Conservation (phyloP, 2,329 filamentous ascomycete species). For the Paecilomyces formosus region DNA sequence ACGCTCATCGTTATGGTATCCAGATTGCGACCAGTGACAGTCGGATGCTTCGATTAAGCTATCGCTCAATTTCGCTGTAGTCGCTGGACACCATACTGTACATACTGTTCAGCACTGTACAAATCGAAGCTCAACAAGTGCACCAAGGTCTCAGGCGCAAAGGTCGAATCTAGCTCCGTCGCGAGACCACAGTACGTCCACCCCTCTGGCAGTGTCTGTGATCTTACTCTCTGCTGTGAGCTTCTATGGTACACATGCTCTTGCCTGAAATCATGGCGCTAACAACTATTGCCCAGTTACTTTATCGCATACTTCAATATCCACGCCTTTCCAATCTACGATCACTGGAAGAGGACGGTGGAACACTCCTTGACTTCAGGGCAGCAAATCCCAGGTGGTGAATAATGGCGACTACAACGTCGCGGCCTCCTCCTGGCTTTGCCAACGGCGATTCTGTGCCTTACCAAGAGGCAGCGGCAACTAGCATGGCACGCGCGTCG, state of each 20-base stretch:
- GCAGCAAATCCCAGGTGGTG: not conserved
- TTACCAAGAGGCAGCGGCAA: slow-evolving; percentile 7
- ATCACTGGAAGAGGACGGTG: not conserved
- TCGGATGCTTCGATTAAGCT: not conserved
- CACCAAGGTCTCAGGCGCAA: not conserved
- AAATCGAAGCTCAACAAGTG: not conserved
- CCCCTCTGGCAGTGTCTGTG: not conserved
- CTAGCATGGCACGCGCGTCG: slow-evolving; percentile 12
- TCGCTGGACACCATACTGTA: not conserved
- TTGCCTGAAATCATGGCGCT: not conserved
- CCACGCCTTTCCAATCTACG: not conserved
- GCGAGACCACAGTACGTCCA: not conserved
- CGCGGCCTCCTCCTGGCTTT: not conserved
- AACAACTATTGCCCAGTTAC: not conserved
- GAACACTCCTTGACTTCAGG: not conserved
- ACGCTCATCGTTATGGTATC: not conserved
- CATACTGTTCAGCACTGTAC: not conserved
- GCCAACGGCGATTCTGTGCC: slow-evolving; percentile 7
- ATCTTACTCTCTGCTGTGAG: not conserved
- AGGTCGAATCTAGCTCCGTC: not conserved
- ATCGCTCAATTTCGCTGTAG: not conserved
- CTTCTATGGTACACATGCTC: not conserved
- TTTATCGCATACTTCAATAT: not conserved
- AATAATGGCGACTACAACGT: slow-evolving; percentile 12
- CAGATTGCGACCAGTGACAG: not conserved